Conservation (phyloP, 208 protist species). For the Leishmania martiniquensis region DNA sequence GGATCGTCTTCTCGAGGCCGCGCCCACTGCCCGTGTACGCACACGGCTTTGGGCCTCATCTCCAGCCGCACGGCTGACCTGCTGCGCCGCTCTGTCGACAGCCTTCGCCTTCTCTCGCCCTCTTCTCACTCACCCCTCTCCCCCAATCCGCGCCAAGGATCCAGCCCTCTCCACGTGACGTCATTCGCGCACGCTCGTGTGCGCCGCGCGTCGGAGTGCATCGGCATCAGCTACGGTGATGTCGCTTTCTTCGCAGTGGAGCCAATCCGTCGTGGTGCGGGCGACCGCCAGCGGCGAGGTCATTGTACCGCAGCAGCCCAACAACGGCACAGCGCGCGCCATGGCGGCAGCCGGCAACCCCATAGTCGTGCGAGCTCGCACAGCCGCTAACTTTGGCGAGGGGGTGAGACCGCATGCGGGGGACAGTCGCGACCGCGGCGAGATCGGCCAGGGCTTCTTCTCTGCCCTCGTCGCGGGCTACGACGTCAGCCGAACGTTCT, state of each 20-base stretch:
- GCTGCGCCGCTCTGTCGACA: neutral
- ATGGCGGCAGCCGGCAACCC: slow-evolving; percentile 62
- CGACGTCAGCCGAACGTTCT: slow-evolving; percentile 66
- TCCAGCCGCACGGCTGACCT: neutral
- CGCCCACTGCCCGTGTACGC: neutral
- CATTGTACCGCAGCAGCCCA: slow-evolving; percentile 36
- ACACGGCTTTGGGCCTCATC: neutral
- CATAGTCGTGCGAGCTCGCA: slow-evolving; percentile 63
- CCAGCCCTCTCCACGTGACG: too few species aligned
- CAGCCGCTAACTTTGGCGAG: slow-evolving; percentile 32
- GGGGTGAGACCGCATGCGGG: slow-evolving; percentile 4
- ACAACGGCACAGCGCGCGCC: slow-evolving; percentile 41
- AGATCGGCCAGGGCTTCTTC: slow-evolving; percentile 7
- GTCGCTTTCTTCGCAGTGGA: slow-evolving; percentile 72
- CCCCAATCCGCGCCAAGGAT: neutral
- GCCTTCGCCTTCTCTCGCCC: neutral
- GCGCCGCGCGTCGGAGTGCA: neutral
- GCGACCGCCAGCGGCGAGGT: slow-evolving; percentile 35
- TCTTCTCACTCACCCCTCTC: neutral
- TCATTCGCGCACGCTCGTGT: neutral
- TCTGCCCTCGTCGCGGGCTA: slow-evolving; percentile 26
- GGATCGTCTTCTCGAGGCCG: too few species aligned
- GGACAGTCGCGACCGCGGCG: neutral
- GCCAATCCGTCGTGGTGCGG: slow-evolving; percentile 63
- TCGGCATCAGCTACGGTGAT: slow-evolving; percentile 14